A percentile compares a stretch with the other conserved stretches of the same genome.
Evolutionary conservation across 768 basidiomycete species (phyloP).

Genomic region (Lentinus tigrinus): DNA sequence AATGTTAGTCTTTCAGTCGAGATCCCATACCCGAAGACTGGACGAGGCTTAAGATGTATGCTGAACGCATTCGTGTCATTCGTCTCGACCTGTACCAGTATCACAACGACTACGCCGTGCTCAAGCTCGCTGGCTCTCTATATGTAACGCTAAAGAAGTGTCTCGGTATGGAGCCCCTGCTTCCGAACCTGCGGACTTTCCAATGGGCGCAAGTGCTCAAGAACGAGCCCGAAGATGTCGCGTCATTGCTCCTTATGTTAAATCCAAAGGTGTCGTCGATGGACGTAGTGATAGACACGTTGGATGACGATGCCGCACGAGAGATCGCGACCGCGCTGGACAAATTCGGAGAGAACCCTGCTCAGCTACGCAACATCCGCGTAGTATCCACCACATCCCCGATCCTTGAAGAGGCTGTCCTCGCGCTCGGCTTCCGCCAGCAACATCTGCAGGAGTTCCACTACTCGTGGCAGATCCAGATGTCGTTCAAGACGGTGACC

Average conservation of each 20-base stretch:
- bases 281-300: not conserved
- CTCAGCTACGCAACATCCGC: slow-evolving; percentile 1
- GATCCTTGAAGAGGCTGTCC: not conserved
- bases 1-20: not conserved
- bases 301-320: not conserved
- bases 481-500: not conserved
- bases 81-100: not conserved
- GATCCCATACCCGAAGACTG: slow-evolving; percentile 9
- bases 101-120: not conserved
- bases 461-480: not conserved
- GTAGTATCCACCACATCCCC: not conserved
- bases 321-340: not conserved
- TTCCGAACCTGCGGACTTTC: slow-evolving; percentile 13
- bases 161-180: not conserved
- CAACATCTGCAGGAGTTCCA: slow-evolving; percentile 1
- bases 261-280: slow-evolving; percentile 4
- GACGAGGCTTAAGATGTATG: slow-evolving; percentile 10
- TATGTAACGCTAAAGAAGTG: not conserved
- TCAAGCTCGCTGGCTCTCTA: not conserved
- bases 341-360: not conserved
- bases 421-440: not conserved
- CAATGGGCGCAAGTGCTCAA: not conserved
- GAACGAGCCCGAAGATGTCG: not conserved
- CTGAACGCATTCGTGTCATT: not conserved
- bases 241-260: slow-evolving; percentile 5